Base-by-base conservation (phyloP, 2,329 filamentous ascomycete species). In the Fusarium coicis region DNA sequence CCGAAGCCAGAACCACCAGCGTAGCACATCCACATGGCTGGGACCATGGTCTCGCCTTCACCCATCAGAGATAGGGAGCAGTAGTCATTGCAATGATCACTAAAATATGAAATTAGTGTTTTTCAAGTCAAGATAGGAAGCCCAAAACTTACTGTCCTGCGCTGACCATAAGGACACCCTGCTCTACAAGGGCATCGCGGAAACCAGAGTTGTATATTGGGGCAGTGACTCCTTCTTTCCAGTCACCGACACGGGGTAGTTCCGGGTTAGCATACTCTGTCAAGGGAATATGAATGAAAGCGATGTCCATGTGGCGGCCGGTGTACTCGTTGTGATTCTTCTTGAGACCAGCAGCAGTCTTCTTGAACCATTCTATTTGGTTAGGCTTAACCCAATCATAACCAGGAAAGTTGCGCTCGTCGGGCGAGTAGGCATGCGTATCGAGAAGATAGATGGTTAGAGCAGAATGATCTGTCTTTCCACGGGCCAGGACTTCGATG, bases 331-430 rank as follows among this genome's bases (percentile, higher is more conserved):
- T 88, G 80, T 97, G 95, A 68, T 90, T 90, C 77, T 91, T 90
- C 83, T 94, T 94, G 52, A 98, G 84, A 18, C 90, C 84, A 64
- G 92, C 86, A 2, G 93, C 91, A 2, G 93, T 97, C 72, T 90
- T 88, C 74, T 90, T 92, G 85, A 99, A 99, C 96, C 96, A 99
- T 63, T 93, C 90, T 66, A 98, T 97, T 82, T 99, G 96, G 76
- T 90, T 95, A 49, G 92, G 92, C 84, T 98, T 98, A 79, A 99
- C 85, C 96, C 96, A 99, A 83, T 98, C 96, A 80, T 99, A 99
- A 53, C 96, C 96, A n/a, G 91, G 90, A 81, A 91, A 98, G 67
- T 93, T 91, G 63, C 91, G 90, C 83, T 98, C 94, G 79, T 99
- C 93, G 0, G 95, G 95, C 10, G 94, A 94, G 82, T 98, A 97